Evolutionary conservation across 2,329 filamentous ascomycete genomes (phyloP), one percentile per base, ranked within the genome.

Genomic region (Zymoseptoria ardabiliae): DNA sequence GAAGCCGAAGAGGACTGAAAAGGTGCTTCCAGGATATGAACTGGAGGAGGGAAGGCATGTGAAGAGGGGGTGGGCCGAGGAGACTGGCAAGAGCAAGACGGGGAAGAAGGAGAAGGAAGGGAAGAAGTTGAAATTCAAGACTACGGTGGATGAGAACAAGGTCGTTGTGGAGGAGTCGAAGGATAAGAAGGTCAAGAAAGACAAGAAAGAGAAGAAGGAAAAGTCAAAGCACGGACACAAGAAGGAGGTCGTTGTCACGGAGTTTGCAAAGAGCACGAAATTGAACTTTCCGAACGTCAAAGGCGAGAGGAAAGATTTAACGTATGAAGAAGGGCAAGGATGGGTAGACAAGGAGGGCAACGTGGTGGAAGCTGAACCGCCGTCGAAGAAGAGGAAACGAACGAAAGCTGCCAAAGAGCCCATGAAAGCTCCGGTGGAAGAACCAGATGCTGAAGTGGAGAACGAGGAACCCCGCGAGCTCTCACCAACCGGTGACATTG

Each of bases 31-130:
- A 22, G 94, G 91, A 4, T 80, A 91, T 53, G 85, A 89, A 69
- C 77, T 99, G 48, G 82, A 86, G 5, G 79, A 85, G 19, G 87
- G 85, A 53, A 85, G 92, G 66, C 89, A 89, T 69, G 86, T 97
- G 61, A 95, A 94, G 79, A 82, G 92, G 61, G 92, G 91, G 4
- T 96, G 92, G 92, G 93, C 89, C 0, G 89, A 91, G 23, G 60
- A 57, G 49, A 50, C 57, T 41, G 66, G 66, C 22, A 61, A 59
- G 71, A 76, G 59, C 70, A 75, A 61, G 69, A 54, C 28, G 4
- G 76, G 78, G 62, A 73, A 81, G 59, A 79, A 80, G 56, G 81
- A 84, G 55, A 80, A 82, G 10, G 88, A 90, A 50, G 84, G 85
- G 60, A 82, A 87, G 22, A 92, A 97, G 74, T 88, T 92, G 66